Conservation (phyloP, 2,329 filamentous ascomycete species). For the Claviceps paspali region DNA sequence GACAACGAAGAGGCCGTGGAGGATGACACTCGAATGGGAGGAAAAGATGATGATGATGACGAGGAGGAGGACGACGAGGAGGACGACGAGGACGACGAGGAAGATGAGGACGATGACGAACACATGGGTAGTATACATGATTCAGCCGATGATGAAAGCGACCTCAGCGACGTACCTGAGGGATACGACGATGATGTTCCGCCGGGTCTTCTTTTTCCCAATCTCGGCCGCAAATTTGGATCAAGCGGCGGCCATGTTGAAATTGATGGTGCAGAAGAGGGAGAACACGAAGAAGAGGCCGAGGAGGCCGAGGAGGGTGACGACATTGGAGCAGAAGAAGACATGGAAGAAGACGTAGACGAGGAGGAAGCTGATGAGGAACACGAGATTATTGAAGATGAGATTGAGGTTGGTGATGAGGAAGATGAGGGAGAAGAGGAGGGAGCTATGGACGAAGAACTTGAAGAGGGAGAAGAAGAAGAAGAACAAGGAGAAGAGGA, state of each 20-base stretch:
- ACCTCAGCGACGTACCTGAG: slow-evolving; percentile 48
- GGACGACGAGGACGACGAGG: slow-evolving; percentile 7
- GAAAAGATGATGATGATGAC: slow-evolving; percentile 14
- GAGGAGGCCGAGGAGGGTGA: slow-evolving; percentile 11
- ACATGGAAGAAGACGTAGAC: slow-evolving; percentile 5
- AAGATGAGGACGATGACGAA: slow-evolving; percentile 2
- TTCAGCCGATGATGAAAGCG: slow-evolving; percentile 54
- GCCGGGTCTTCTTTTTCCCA: slow-evolving; percentile 36
- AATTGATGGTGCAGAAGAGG: slow-evolving; percentile 12
- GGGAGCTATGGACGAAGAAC: slow-evolving; percentile 6
- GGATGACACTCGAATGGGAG: slow-evolving; percentile 16
- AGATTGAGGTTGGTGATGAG: slow-evolving; percentile 7
- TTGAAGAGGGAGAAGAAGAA: slow-evolving; percentile 6
- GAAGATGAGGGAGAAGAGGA: slow-evolving; percentile 7
- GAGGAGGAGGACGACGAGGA: slow-evolving; percentile 11
- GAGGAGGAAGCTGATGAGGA: slow-evolving; percentile 5
- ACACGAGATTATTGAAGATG: slow-evolving; percentile 5
- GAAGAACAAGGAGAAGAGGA: slow-evolving; percentile 5
- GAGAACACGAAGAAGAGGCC: slow-evolving; percentile 9
- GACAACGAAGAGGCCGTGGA: slow-evolving; percentile 13
- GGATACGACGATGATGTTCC: slow-evolving; percentile 44
- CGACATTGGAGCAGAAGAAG: slow-evolving; percentile 4
- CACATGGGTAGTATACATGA: slow-evolving; percentile 43
- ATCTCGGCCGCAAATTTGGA: slow-evolving; percentile 21
- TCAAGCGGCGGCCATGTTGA: slow-evolving; percentile 21